These are phyloP conservation scores for Yamadazyma diospyri DNA, from an alignment of 1,139 yeast genomes.

Conservation along the genomic window DNA sequence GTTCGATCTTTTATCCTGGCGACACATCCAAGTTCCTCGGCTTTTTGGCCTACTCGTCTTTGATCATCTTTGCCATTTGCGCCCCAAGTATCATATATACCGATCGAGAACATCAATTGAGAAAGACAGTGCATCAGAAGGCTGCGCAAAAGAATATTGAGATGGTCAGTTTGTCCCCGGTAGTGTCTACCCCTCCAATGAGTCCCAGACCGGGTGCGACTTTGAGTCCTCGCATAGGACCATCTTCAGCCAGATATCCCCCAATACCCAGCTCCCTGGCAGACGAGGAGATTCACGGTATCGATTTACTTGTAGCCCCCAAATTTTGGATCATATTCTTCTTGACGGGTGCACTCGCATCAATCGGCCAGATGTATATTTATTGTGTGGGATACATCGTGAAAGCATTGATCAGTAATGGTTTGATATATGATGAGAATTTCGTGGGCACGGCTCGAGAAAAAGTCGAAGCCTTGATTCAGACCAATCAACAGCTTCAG, in stretches of 20 bases:
- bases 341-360: slow-evolving; percentile 49
- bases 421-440: slow-evolving; percentile 17
- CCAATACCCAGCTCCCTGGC: slow-evolving; percentile 3
- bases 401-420: slow-evolving; percentile 39
- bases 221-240: slow-evolving; percentile 1
- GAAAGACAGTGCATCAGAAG: slow-evolving; percentile 9
- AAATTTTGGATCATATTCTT: slow-evolving; percentile 50
- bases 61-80: slow-evolving; percentile 36
- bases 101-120: slow-evolving; percentile 33
- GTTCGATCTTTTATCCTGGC: slow-evolving; percentile 46
- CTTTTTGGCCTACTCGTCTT: slow-evolving; percentile 41
- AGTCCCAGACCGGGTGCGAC: slow-evolving; percentile 6
- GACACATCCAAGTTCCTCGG: slow-evolving; percentile 49
- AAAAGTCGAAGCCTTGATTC: slow-evolving; percentile 30
- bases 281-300: slow-evolving; percentile 17
- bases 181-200: slow-evolving; percentile 5
- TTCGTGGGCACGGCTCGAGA: slow-evolving; percentile 14
- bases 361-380: slow-evolving; percentile 61
- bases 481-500: slow-evolving; percentile 52
- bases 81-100: slow-evolving; percentile 47
- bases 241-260: slow-evolving; percentile 11
- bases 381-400: slow-evolving; percentile 62
- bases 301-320: slow-evolving; percentile 25
- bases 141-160: slow-evolving; percentile 9
- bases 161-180: slow-evolving; percentile 10